Evolutionary conservation across 106 monocot genomes (phyloP).

Genomic region (Triglochin maritima): DNA sequence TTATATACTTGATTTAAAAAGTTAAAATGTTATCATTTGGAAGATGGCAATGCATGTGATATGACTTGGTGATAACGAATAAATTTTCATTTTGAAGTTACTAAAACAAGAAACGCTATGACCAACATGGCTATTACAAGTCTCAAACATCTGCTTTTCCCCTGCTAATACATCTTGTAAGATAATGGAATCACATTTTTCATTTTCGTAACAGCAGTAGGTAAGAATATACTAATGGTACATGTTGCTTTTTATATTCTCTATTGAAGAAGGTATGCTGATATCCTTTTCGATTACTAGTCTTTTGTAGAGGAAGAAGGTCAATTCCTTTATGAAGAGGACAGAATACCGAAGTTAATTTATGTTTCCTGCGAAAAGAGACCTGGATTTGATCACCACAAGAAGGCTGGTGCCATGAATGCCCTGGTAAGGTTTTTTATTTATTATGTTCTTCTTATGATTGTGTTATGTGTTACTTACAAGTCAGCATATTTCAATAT

Average conservation of each 20-base stretch:
- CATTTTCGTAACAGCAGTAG: neutral
- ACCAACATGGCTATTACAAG: too few species aligned
- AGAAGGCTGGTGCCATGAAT: slow-evolving; percentile 94
- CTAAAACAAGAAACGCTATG: too few species aligned
- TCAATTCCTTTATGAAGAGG: slow-evolving; percentile 26
- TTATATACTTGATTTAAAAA: too few species aligned
- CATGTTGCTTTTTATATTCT: neutral
- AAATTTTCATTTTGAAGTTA: too few species aligned
- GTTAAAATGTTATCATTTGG: too few species aligned
- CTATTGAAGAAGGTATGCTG: neutral
- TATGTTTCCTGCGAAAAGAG: slow-evolving; percentile 86
- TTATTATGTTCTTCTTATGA: neutral
- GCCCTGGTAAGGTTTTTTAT: slow-evolving; percentile 41
- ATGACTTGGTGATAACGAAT: too few species aligned
- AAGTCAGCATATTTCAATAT: too few species aligned
- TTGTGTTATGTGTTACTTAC: neutral
- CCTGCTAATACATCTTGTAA: too few species aligned
- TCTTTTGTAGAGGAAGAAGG: slow-evolving; percentile 43
- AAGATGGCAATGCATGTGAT: too few species aligned
- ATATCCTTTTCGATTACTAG: slow-evolving; percentile 12
- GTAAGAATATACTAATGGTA: neutral
- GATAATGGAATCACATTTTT: too few species aligned
- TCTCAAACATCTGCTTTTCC: too few species aligned
- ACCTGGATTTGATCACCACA: slow-evolving; percentile 76
- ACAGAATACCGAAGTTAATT: slow-evolving; percentile 45